Conservation (phyloP, 306 rosid genomes). For the Rosa chinensis region DNA sequence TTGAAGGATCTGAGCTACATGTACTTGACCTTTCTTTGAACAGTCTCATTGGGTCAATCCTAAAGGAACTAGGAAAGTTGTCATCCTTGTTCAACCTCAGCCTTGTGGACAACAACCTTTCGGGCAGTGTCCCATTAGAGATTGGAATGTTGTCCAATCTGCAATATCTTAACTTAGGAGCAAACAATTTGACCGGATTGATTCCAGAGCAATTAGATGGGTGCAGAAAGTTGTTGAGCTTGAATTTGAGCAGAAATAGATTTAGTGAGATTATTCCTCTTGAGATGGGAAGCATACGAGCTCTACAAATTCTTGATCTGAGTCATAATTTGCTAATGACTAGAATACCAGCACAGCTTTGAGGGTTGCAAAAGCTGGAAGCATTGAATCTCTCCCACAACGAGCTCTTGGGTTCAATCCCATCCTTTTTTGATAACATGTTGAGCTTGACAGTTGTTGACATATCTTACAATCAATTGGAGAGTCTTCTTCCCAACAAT, state of each 20-base stretch:
- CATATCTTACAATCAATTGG: conserved; percentile 29
- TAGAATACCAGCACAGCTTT: conserved; percentile 36
- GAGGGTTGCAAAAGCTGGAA: conserved; percentile 20
- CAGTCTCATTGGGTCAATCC: conserved; percentile 31
- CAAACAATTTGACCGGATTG: conserved; percentile 17
- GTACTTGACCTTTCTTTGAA: conserved; percentile 35
- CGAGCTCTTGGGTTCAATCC: conserved; percentile 40
- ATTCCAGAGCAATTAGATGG: conserved; percentile 13
- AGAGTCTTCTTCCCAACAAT: conserved; percentile 28
- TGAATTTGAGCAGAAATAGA: conserved; percentile 25
- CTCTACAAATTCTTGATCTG: conserved; percentile 43
- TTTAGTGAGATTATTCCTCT: conserved; percentile 16
- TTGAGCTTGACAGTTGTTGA: conserved; percentile 4
- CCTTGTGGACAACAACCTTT: conserved; percentile 16
- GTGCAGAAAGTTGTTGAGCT: conserved; percentile 11
- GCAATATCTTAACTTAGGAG: conserved; percentile 17
- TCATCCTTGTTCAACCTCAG: conserved; percentile 7
- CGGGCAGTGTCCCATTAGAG: conserved; percentile 4
- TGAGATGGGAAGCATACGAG: conserved; percentile 13
- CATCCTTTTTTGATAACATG: conserved; percentile 23
- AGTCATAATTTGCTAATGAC: conserved; percentile 33
- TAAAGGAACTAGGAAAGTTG: conserved; percentile 35
- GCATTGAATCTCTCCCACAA: conserved; percentile 48
- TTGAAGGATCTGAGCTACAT: conserved; percentile 9
- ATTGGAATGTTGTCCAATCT: conserved; percentile 18